Conservation (phyloP, 495 filamentous ascomycete genomes). For the Xylaria curta region DNA sequence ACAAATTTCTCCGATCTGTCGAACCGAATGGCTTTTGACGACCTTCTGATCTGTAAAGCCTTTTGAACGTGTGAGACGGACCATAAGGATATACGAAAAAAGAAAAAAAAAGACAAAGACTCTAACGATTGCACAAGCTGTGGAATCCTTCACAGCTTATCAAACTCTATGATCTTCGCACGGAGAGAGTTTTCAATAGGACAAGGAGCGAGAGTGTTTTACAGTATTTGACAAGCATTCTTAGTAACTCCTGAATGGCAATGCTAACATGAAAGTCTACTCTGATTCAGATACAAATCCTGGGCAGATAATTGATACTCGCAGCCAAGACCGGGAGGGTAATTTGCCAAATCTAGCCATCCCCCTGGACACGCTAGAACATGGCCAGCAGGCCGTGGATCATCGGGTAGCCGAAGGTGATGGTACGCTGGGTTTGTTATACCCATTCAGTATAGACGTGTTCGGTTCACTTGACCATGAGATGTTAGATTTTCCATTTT, state of each 20-base stretch:
- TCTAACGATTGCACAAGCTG: neutral
- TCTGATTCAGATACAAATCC: neutral
- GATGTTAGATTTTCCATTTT: constrained; percentile 4
- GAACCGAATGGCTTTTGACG: neutral
- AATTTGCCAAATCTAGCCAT: neutral
- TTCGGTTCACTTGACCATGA: neutral
- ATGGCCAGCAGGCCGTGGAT: neutral
- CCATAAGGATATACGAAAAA: neutral
- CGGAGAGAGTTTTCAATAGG: neutral
- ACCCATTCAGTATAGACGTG: neutral
- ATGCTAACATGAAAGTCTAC: neutral
- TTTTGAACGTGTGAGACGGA: neutral
- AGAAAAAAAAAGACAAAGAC: neutral
- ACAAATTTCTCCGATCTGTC: neutral
- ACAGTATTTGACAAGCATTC: too few relatives aligned
- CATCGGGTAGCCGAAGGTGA: neutral
- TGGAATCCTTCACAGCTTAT: neutral
- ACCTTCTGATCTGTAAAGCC: neutral
- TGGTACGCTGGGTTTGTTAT: neutral
- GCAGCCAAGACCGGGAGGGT: too few relatives aligned
- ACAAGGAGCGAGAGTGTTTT: neutral
- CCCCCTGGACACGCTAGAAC: neutral
- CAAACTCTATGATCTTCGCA: neutral
- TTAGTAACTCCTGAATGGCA: neutral
- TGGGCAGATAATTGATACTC: neutral